Percentiles rank a stretch among this genome's conserved stretches.
These are phyloP conservation scores for Dianthus caryophyllus DNA, from an alignment of 148 eudicot genomes.

Conservation along the genomic window DNA sequence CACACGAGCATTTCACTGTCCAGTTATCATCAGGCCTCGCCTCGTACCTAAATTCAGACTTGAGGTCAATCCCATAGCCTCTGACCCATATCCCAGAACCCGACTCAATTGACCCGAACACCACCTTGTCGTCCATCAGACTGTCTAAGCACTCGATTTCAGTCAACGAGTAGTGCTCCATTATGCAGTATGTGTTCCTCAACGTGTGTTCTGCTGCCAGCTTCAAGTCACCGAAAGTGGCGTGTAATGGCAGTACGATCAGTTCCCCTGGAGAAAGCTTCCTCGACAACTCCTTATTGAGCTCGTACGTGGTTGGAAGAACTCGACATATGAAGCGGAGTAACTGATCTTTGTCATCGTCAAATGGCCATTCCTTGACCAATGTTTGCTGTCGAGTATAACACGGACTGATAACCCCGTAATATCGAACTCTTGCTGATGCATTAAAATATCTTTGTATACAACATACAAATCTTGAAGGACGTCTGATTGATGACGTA, in stretches of 20 bases:
- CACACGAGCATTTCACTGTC: too few relatives aligned
- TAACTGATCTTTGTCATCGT: conserved; percentile 47
- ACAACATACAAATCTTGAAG: conserved; percentile 41
- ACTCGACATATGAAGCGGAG: conserved; percentile 55
- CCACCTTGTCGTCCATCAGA: conserved; percentile 38
- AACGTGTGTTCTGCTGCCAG: too few relatives aligned
- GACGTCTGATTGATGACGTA: conserved; percentile 36
- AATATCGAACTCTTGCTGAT: conserved; percentile 31
- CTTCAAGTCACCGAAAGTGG: too few relatives aligned
- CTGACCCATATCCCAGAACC: conserved; percentile 47
- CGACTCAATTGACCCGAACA: conserved; percentile 61
- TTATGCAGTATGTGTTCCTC: too few relatives aligned
- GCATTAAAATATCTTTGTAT: conserved; percentile 38
- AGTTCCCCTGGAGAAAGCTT: conserved; percentile 38
- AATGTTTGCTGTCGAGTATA: conserved; percentile 61
- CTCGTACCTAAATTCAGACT: conserved; percentile 49
- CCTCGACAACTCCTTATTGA: conserved; percentile 21
- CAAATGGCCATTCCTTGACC: conserved; percentile 71
- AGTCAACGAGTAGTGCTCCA: too few relatives aligned
- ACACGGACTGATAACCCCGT: conserved; percentile 38
- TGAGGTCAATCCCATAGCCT: conserved; percentile 44
- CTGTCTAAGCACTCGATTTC: conserved; percentile 34
- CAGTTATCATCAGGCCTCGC: too few relatives aligned
- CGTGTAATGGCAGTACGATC: too few relatives aligned
- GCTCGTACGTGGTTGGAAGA: conserved; percentile 32